Base-by-base conservation (phyloP, 2,329 filamentous ascomycete genomes). In the Botryotinia convoluta region DNA sequence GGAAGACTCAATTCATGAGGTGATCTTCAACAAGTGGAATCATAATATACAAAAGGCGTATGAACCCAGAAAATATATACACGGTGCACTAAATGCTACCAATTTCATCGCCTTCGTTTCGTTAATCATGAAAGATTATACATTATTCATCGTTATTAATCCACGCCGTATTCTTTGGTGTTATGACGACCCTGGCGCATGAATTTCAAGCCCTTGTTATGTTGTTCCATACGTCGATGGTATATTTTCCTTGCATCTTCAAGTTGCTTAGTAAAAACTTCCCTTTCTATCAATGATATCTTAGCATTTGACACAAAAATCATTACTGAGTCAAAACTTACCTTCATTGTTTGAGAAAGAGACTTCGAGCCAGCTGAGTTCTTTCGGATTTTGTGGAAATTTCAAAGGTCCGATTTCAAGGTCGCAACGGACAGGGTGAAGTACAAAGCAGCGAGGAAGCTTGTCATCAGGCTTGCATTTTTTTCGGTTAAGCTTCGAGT, bases 281-380 rank as follows among this genome's bases (percentile, higher is more conserved):
- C 39, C 9, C 42, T 44, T 32, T 68, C 71, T 72, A n/a, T n/a
- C n/a, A 29, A n/a, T 4, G 4, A 9, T 1, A 18, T 57, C 14
- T 68, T 20, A 57, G 48, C n/a, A 59, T 39, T 35, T 44, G 7
- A 4, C 9, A 39, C 14, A 1, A 4, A 22, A 14, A 12, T n/a
- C 3, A 2, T 22, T 22, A 2, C 20, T 9, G 26, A 29, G 10
- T 8, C 20, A 22, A 0, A 18, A 29, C 12, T 35, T 48, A 72
- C 71, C 71, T 44, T 35, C 39, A 32, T 42, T 51, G 4, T 72
- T 16, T n/a, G 16, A 26, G 9, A 72, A 72, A 14, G 62, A 32
- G 18, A 72, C 7, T 39, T 72, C 62, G 9, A 72, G 22, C 71
- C 71, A 72, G 8, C 32, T 42, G 8, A 72, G 62, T 22, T 68